Evolutionary conservation across 73 alveolate genomes (phyloP).

Genomic region (Paramecium biaurelia): DNA sequence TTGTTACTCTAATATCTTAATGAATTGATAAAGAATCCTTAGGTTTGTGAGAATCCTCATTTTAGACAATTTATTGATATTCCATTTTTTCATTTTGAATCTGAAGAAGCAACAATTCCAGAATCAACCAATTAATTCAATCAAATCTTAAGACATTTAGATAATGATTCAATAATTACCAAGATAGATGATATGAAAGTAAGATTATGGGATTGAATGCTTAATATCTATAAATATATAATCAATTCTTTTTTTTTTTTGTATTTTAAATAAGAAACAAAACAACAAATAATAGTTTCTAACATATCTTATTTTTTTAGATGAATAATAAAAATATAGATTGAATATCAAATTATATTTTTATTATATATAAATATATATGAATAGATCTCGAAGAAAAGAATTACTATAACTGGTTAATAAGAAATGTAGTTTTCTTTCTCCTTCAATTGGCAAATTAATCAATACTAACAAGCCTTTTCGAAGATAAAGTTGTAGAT

Average conservation of each 20-base stretch:
- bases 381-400: conserved; percentile 12
- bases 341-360: too few species aligned
- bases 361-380: background rate
- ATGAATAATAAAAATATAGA: background rate
- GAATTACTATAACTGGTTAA: background rate
- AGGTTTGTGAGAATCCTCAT: background rate
- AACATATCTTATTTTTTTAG: background rate
- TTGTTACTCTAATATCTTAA: background rate
- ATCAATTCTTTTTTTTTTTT: background rate
- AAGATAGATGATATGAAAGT: background rate
- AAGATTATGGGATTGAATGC: background rate
- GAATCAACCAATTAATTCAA: background rate
- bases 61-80: background rate
- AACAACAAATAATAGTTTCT: background rate
- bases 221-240: background rate
- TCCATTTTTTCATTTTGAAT: background rate
- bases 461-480: background rate
- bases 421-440: background rate
- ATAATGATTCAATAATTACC: background rate
- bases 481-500: background rate
- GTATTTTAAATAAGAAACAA: background rate
- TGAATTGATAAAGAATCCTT: background rate
- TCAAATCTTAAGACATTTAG: background rate
- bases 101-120: background rate
- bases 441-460: background rate